phyloP scores from a whole-genome alignment of 495 filamentous ascomycete species.

The Astrothelium macrocarpum region DNA sequence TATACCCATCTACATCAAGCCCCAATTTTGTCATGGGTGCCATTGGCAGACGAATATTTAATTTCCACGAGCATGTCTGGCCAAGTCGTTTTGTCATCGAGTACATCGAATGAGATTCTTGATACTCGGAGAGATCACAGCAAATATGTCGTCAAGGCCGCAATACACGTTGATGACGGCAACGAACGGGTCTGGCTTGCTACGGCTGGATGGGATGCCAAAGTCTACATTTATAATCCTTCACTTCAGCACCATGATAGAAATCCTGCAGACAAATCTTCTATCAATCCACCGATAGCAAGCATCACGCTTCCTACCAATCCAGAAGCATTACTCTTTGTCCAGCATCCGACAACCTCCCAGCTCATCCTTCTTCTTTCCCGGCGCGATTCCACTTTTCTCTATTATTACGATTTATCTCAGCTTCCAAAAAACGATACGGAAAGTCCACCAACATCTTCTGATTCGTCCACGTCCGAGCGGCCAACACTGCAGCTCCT shows the following conservation, averaged over 20 bases:
- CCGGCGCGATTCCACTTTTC: slow-evolving; percentile 50
- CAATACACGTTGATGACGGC: slow-evolving; percentile 30
- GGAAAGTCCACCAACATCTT: background rate
- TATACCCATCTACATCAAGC: slow-evolving; percentile 35
- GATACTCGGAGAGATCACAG: slow-evolving; percentile 47
- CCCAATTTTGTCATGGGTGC: slow-evolving; percentile 45
- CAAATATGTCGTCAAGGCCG: slow-evolving; percentile 54
- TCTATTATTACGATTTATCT: slow-evolving; percentile 50
- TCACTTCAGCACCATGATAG: background rate
- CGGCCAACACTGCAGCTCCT: slow-evolving; percentile 33
- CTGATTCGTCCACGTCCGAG: background rate
- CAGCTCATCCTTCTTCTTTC: slow-evolving; percentile 44
- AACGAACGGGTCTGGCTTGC: slow-evolving; percentile 38
- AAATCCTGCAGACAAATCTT: background rate
- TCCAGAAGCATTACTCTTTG: slow-evolving; percentile 53
- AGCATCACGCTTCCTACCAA: slow-evolving; percentile 45
- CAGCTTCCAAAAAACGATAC: background rate
- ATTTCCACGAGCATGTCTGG: slow-evolving; percentile 58
- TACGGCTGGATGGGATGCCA: slow-evolving; percentile 58
- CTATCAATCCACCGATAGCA: slow-evolving; percentile 29
- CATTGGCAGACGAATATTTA: slow-evolving; percentile 28
- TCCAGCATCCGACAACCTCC: slow-evolving; percentile 38
- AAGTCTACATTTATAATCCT: slow-evolving; percentile 43
- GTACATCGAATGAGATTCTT: slow-evolving; percentile 33
- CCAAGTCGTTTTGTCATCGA: slow-evolving; percentile 38